Base-by-base conservation (phyloP, 73 alveolate genomes). In the Symbiodinium pilosum region DNA sequence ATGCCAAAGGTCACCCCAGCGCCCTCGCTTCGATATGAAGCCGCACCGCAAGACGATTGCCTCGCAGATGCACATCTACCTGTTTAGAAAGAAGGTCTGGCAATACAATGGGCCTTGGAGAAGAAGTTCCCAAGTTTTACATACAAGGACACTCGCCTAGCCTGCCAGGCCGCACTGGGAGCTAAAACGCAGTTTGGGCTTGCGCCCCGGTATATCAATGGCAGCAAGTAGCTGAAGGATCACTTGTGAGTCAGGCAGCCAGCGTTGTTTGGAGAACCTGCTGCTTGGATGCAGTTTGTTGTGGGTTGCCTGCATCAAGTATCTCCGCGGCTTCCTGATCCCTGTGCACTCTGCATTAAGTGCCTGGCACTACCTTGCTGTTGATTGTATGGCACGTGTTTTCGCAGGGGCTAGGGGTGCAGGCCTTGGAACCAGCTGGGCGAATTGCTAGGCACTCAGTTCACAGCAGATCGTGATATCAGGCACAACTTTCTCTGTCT, bases 391-490 rank as follows among this genome's bases (percentile, higher is more conserved):
- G 68, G 12, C 21, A 51, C 28, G 68, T 24, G 28, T 51, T 51
- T 51, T 51, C 21, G 28, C 68, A 0, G 1, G 68, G 12, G 21
- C 26, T 54, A 30, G 32, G 12, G 3, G 20, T 54, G 73, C 73
- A 54, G 73, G 81, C 81, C 81, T 38, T 64, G 81, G 81, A 64
- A 28, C 30, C 81, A 64, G 81, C 81, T 64, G 34, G 81, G 81
- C 81, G 81, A 64, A 64, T 26, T 26, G 73, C 26, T 5, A 9
- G 26, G 20, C 26, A 30, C 73, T 54, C 73, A 54, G 73, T 18
- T 0, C 26, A 24, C 26, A 30, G 6, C 0, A 7, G 64, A 47
- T n/a, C 26, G 73, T 30, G 71, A 54, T 54, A 30, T 54, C 24
- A n/a, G n/a, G n/a, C n/a, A n/a, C n/a, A n/a, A n/a, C n/a, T n/a